A percentile compares a stretch with the other conserved stretches of the same genome.
phyloP scores from a whole-genome alignment of 345 rosid genomes.

The Salix udensis region DNA sequence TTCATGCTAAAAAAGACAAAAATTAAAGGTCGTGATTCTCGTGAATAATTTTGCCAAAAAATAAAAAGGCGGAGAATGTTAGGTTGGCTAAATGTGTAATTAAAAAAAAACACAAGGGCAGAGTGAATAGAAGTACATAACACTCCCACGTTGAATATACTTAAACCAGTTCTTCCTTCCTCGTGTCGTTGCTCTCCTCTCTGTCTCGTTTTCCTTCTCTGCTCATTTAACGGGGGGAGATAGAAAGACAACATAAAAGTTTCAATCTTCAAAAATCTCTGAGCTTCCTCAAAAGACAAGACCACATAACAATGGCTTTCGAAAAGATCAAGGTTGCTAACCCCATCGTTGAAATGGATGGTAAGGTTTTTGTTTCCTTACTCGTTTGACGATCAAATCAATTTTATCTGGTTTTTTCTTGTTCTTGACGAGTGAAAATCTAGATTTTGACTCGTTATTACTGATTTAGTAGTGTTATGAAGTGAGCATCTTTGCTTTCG shows the following conservation, averaged over 20 bases:
- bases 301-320: slow-evolving; percentile 45
- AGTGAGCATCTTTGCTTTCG: not conserved
- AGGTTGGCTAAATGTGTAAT: too few relatives aligned
- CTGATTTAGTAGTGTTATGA: not conserved
- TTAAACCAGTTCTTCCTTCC: not conserved
- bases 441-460: not conserved
- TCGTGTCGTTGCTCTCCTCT: not conserved
- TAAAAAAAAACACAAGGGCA: not conserved
- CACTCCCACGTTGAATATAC: not conserved
- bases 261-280: not conserved
- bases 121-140: not conserved
- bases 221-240: not conserved
- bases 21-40: too few relatives aligned
- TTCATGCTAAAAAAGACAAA: too few relatives aligned
- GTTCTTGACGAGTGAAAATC: not conserved
- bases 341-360: slow-evolving; percentile 98
- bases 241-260: not conserved
- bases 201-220: not conserved
- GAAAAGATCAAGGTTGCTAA: slow-evolving; percentile 90
- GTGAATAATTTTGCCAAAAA: too few relatives aligned
- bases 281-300: not conserved
- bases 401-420: not conserved
- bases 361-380: slow-evolving; percentile 30
- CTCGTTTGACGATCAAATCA: not conserved
- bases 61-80: too few relatives aligned